phyloP scores from a whole-genome alignment of 441 rosid species.

The Breynia disticha region DNA sequence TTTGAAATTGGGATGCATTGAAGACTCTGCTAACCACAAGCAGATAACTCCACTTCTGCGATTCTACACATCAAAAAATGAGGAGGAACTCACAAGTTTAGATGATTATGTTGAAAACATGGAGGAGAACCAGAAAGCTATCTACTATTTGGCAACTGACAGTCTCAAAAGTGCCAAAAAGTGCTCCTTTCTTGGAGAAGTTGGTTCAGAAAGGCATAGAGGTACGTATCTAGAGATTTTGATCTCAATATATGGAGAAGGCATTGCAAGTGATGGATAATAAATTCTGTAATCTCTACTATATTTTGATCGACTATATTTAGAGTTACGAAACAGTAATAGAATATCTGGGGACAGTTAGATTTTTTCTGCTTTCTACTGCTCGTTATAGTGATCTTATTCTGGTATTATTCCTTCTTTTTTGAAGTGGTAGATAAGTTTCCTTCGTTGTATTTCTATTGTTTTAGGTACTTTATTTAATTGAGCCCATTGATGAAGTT shows the following conservation, averaged over 20 bases:
- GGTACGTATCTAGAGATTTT: conserved; percentile 28
- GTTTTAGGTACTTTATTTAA: conserved; percentile 69
- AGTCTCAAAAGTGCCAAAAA: conserved; percentile 87
- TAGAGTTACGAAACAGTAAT: too few relatives aligned
- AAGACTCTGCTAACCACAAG: conserved; percentile 89
- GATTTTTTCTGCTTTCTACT: too few relatives aligned
- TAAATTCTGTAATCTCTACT: too few relatives aligned
- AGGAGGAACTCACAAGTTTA: conserved; percentile 71
- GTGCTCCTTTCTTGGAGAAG: conserved; percentile 94
- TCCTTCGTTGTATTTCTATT: too few relatives aligned
- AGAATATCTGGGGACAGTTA: too few relatives aligned
- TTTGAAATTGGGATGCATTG: conserved; percentile 84
- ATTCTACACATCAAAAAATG: conserved; percentile 76
- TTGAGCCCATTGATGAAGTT: conserved; percentile 98
- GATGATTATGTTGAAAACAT: conserved; percentile 88
- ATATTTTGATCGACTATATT: too few relatives aligned
- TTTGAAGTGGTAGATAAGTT: not conserved
- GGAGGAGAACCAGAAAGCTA: conserved; percentile 90
- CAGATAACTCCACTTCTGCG: conserved; percentile 77
- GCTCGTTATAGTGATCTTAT: conserved; percentile 4
- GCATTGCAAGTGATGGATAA: too few relatives aligned
- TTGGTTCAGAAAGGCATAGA: conserved; percentile 76
- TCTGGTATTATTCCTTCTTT: conserved; percentile 10
- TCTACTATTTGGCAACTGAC: conserved; percentile 83
- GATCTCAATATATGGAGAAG: not conserved